Percentiles rank a stretch among this genome's conserved stretches.
phyloP scores from a whole-genome alignment of 2,329 filamentous ascomycete genomes.

The Botryotinia convoluta region DNA sequence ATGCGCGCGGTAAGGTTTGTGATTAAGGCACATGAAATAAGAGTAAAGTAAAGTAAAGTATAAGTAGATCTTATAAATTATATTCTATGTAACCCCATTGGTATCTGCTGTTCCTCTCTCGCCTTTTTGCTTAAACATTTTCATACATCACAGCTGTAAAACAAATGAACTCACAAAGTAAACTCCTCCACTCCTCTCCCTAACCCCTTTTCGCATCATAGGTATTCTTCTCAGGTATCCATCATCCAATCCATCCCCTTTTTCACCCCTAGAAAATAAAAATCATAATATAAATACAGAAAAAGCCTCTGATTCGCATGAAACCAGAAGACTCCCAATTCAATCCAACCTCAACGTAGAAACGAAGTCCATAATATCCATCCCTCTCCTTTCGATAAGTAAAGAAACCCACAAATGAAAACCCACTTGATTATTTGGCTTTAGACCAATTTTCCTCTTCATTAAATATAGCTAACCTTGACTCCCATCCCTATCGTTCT shows the following conservation, averaged over 20 bases:
- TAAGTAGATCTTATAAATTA: neutral
- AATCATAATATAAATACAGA: conserved; percentile 13
- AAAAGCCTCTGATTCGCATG: neutral
- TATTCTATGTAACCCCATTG: neutral
- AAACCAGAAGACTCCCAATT: neutral
- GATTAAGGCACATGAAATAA: neutral
- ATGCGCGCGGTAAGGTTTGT: neutral
- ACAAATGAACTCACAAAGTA: neutral
- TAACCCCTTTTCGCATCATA: neutral
- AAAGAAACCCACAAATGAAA: conserved; percentile 2
- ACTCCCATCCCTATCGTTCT: conserved; percentile 84
- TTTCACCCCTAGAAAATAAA: neutral
- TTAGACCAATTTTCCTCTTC: neutral
- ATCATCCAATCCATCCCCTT: neutral
- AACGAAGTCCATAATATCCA: neutral
- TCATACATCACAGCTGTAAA: neutral
- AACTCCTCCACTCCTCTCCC: neutral
- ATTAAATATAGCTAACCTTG: conserved; percentile 92
- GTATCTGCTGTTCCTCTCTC: neutral
- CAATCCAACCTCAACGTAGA: neutral
- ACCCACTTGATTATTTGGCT: neutral
- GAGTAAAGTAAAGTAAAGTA: neutral
- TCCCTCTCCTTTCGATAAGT: neutral
- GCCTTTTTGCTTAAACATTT: neutral
- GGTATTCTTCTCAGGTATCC: conserved; percentile 4